Conservation (phyloP, 495 filamentous ascomycete genomes). For the Talaromyces borbonicus region DNA sequence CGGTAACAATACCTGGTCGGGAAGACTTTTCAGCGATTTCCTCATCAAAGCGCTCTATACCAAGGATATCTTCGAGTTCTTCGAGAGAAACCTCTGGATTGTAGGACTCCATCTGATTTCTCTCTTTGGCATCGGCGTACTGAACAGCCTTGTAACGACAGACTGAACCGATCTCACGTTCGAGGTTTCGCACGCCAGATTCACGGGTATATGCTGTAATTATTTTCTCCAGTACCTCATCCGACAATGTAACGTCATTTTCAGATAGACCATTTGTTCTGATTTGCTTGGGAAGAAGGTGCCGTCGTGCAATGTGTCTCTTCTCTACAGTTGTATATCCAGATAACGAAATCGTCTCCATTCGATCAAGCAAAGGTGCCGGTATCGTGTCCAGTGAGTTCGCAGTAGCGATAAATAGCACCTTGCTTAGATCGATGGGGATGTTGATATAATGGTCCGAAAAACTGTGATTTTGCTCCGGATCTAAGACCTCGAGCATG, state of each 20-base stretch:
- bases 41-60: constrained; percentile 89
- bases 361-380: constrained; percentile 85
- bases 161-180: constrained; percentile 90
- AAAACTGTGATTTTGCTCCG: constrained; percentile 94
- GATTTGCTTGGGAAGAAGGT: constrained; percentile 92
- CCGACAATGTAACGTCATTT: constrained; percentile 62
- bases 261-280: constrained; percentile 64
- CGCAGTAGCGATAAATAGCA: constrained; percentile 97
- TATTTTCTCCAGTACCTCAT: constrained; percentile 85
- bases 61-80: constrained; percentile 84
- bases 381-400: constrained; percentile 96
- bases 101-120: constrained; percentile 58
- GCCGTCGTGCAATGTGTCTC: constrained; percentile 84
- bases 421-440: constrained; percentile 90
- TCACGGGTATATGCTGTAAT: constrained; percentile 95
- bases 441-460: constrained; percentile 95
- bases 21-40: constrained; percentile 85
- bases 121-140: constrained; percentile 80
- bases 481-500: constrained; percentile 96
- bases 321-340: constrained; percentile 99
- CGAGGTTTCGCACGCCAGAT: constrained; percentile 92
- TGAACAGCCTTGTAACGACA: constrained; percentile 93
- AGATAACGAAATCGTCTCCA: constrained; percentile 87
- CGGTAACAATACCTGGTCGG: constrained; percentile 90
- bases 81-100: constrained; percentile 60